phyloP scores from a whole-genome alignment of 805 yeast species.

The Cyberlindnera misumaiensis region DNA sequence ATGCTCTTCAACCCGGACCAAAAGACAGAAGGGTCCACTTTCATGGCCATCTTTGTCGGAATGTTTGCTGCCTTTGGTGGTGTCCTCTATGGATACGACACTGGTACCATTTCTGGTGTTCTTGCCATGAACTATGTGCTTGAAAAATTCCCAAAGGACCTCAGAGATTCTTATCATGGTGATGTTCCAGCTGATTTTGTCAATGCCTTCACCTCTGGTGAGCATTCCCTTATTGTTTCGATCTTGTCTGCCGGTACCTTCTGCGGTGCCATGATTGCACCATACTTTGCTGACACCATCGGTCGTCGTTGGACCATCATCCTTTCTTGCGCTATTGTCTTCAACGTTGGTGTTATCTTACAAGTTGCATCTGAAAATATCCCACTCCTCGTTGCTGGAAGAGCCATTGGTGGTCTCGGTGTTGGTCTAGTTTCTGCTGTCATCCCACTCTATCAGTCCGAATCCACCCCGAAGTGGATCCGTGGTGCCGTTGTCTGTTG shows the following conservation, averaged over 20 bases:
- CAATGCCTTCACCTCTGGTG: conserved; percentile 34
- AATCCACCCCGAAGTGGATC: conserved; percentile 69
- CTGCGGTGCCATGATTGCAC: conserved; percentile 55
- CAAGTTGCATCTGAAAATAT: conserved; percentile 40
- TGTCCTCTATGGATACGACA: conserved; percentile 59
- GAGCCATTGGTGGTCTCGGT: conserved; percentile 63
- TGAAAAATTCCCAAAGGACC: conserved; percentile 21
- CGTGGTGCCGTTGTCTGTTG: conserved; percentile 73
- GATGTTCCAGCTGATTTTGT: conserved; percentile 27
- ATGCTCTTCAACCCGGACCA: conserved; percentile 38
- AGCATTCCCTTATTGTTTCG: conserved; percentile 55
- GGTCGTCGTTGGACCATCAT: conserved; percentile 49
- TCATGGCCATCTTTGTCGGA: conserved; percentile 45
- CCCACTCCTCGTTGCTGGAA: conserved; percentile 50
- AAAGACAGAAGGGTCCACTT: conserved; percentile 41
- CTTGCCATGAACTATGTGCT: conserved; percentile 54
- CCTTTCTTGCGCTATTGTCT: conserved; percentile 35
- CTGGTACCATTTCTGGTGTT: conserved; percentile 61
- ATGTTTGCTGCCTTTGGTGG: conserved; percentile 64
- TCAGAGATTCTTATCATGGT: too few relatives aligned
- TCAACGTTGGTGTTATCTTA: conserved; percentile 46
- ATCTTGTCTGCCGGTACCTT: conserved; percentile 69
- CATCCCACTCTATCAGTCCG: conserved; percentile 73
- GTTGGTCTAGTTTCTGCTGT: conserved; percentile 68
- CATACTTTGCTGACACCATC: conserved; percentile 45